phyloP scores from a whole-genome alignment of 2,329 filamentous ascomycete genomes.

The Botryotinia calthae region DNA sequence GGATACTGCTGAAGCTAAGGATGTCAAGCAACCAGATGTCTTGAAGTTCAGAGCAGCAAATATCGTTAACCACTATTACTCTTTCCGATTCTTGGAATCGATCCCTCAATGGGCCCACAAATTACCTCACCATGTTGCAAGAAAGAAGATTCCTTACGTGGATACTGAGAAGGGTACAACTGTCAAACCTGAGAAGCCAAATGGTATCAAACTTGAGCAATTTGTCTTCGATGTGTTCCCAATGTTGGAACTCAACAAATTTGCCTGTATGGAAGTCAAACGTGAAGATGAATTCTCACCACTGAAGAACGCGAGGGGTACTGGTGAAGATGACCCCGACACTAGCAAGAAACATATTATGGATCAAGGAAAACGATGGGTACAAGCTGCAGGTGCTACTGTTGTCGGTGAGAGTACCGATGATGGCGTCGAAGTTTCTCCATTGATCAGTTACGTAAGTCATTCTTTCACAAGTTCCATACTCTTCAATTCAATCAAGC shows the following conservation, averaged over 20 bases:
- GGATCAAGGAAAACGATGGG: conserved; percentile 84
- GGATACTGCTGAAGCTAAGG: conserved; percentile 83
- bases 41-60: conserved; percentile 97
- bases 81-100: conserved; percentile 83
- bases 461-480: background rate
- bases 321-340: conserved; percentile 88
- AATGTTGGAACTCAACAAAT: conserved; percentile 78
- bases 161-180: conserved; percentile 73
- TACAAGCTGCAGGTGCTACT: conserved; percentile 71
- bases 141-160: conserved; percentile 95
- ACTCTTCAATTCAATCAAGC: conserved; percentile 36
- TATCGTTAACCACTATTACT: conserved; percentile 99
- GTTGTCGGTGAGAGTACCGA: conserved; percentile 63
- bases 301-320: conserved; percentile 83
- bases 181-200: conserved; percentile 89
- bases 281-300: conserved; percentile 98
- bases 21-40: conserved; percentile 73
- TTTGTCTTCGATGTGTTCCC: conserved; percentile 99
- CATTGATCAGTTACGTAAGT: conserved; percentile 93
- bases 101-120: conserved; percentile 84
- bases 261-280: conserved; percentile 92
- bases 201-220: conserved; percentile 98
- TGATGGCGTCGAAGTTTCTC: conserved; percentile 83
- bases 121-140: conserved; percentile 91
- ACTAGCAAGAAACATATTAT: conserved; percentile 91